Evolutionary conservation across 495 filamentous ascomycete genomes (phyloP).

Genomic region (Sphaerosporella brunnea): DNA sequence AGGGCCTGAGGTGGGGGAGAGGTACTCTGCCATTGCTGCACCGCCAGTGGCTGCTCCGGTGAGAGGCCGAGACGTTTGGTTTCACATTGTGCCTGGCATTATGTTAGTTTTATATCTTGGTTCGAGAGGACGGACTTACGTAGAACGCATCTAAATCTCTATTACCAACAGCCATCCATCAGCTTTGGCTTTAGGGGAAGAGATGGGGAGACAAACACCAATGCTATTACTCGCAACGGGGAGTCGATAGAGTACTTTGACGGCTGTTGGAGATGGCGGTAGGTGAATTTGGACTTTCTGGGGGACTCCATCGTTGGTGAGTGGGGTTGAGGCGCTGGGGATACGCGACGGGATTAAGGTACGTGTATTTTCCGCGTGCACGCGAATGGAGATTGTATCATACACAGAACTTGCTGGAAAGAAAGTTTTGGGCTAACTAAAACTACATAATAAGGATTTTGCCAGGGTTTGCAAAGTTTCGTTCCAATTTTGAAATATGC

Average conservation of each 20-base stretch:
- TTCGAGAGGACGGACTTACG: slow-evolving; percentile 10
- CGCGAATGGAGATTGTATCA: too few relatives aligned
- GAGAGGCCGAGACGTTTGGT: slow-evolving; percentile 63
- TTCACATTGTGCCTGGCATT: slow-evolving; percentile 61
- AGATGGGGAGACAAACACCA: slow-evolving; percentile 33
- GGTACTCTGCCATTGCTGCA: slow-evolving; percentile 55
- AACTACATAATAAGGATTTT: too few relatives aligned
- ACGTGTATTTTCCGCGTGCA: too few relatives aligned
- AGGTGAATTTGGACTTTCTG: slow-evolving; percentile 41
- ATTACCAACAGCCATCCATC: background rate
- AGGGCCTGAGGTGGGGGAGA: slow-evolving; percentile 27
- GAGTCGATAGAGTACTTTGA: slow-evolving; percentile 49
- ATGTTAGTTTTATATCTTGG: background rate
- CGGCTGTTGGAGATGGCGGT: slow-evolving; percentile 61
- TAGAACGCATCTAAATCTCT: slow-evolving; percentile 92
- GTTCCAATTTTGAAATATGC: too few relatives aligned
- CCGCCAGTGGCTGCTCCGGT: slow-evolving; percentile 64
- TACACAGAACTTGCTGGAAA: too few relatives aligned
- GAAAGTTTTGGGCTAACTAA: too few relatives aligned
- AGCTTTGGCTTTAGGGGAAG: background rate
- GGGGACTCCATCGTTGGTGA: background rate
- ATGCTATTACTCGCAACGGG: slow-evolving; percentile 72
- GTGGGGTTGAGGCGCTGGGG: too few relatives aligned
- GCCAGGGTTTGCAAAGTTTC: too few relatives aligned
- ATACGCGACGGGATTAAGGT: too few relatives aligned